Evolutionary conservation across 768 basidiomycete genomes (phyloP).

Genomic region (Tricholomella constricta): DNA sequence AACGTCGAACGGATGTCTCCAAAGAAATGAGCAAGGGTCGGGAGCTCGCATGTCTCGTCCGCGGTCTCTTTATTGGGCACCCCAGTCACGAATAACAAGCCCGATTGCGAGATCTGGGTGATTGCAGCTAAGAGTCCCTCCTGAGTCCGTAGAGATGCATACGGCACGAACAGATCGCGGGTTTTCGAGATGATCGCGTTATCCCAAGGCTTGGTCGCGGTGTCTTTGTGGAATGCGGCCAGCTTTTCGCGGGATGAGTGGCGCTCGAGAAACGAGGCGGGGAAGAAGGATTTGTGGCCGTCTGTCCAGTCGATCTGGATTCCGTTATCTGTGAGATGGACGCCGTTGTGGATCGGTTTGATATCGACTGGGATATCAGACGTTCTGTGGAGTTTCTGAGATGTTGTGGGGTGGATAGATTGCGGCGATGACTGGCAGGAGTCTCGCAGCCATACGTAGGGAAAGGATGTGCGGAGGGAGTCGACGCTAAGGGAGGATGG

Average conservation of each 20-base stretch:
- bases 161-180: conserved; percentile 55
- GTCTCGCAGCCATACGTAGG: conserved; percentile 83
- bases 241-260: conserved; percentile 39
- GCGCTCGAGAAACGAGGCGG: conserved; percentile 43
- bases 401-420: conserved; percentile 77
- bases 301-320: conserved; percentile 58
- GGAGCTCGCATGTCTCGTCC: conserved; percentile 65
- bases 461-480: conserved; percentile 48
- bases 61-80: conserved; percentile 68
- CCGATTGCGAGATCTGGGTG: conserved; percentile 68
- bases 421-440: conserved; percentile 67
- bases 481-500: conserved; percentile 37
- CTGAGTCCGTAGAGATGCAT: conserved; percentile 48
- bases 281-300: conserved; percentile 61
- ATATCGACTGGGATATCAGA: conserved; percentile 62
- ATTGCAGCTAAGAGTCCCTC: conserved; percentile 58
- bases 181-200: conserved; percentile 17
- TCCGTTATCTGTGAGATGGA: conserved; percentile 44
- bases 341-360: conserved; percentile 42
- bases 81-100: conserved; percentile 68
- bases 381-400: conserved; percentile 74
- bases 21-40: conserved; percentile 63
- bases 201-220: conserved; percentile 13
- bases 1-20: conserved; percentile 84
- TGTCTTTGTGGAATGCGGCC: conserved; percentile 19